Base-by-base conservation (phyloP, 2,329 filamentous ascomycete genomes). In the Colletotrichum cereale region DNA sequence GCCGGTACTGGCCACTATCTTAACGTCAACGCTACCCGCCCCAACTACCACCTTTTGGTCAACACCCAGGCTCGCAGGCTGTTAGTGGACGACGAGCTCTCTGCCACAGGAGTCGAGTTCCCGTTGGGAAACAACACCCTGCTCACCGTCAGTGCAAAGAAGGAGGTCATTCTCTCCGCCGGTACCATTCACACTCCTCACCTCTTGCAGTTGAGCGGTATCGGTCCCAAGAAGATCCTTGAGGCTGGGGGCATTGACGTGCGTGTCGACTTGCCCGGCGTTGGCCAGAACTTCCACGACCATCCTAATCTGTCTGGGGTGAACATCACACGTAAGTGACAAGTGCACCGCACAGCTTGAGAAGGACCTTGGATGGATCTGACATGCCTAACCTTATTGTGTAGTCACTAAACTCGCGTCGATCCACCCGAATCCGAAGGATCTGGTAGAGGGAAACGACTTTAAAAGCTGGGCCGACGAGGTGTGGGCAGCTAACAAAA, bases 251-350 rank as follows among this genome's bases (percentile, higher is more conserved):
- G 78, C 0, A 83, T 87, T 38, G 73, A 77, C 0, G 74, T 83
- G 0, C 70, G 82, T 1, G 77, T 82, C 44, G 80, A 86, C 68
- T 76, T 84, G 3, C 82, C 85, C 1, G 82, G 80, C 3, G 86
- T 87, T 7, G 86, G 85, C 18, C 77, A 81, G 48, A 83, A 83
- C 73, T 78, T 82, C 55, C 81, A 83, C 69, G 82, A 84, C 67
- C 82, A 83, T 72, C 67, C 72, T 52, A 87, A 75, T 48, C 44
- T 74, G 26, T 55, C 67, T 11, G 48, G 62, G 14, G 70, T 74
- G 58, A 67, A 66, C 36, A 74, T 72, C 21, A 62, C 65, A 14
- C 71, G 73, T 74, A 67, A 62, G 73, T 61, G 18, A 29, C 10
- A n/a, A 58, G n/a, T n/a, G 7, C 18, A 18, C 11, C 14, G 5